Evolutionary conservation across 2,329 filamentous ascomycete species (phyloP).

Genomic region (Colletotrichum lupini): DNA sequence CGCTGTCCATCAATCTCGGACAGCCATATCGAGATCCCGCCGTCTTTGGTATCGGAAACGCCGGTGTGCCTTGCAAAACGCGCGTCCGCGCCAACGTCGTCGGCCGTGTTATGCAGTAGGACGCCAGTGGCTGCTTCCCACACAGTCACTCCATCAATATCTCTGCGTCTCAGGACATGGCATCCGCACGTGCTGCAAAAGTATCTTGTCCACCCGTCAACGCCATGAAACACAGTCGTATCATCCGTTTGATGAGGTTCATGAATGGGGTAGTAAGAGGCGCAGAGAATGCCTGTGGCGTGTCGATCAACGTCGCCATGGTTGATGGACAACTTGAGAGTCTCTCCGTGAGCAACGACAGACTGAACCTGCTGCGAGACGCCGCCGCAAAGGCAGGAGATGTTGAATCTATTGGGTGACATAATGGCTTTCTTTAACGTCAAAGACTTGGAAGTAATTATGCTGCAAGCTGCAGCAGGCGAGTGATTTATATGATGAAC

Average conservation of each 20-base stretch:
- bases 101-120: conserved; percentile 37
- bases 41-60: conserved; percentile 48
- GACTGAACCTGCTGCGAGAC: conserved; percentile 38
- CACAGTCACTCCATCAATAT: background rate
- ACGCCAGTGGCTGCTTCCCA: conserved; percentile 54
- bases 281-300: conserved; percentile 49
- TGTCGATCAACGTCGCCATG: conserved; percentile 47
- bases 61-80: conserved; percentile 37
- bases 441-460: no score
- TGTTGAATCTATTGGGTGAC: background rate
- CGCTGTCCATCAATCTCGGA: background rate
- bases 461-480: no score
- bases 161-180: conserved; percentile 48
- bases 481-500: background rate
- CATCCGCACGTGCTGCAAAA: conserved; percentile 56
- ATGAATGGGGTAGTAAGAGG: conserved; percentile 49
- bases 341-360: background rate
- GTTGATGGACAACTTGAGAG: conserved; percentile 40
- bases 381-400: conserved; percentile 44
- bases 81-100: background rate
- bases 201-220: conserved; percentile 40
- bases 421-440: background rate
- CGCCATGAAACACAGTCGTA: conserved; percentile 29
- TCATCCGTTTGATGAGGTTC: conserved; percentile 13
- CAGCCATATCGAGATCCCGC: conserved; percentile 49